Base-by-base conservation (phyloP, 2,329 filamentous ascomycete genomes). In the Colletotrichum endophyticum region DNA sequence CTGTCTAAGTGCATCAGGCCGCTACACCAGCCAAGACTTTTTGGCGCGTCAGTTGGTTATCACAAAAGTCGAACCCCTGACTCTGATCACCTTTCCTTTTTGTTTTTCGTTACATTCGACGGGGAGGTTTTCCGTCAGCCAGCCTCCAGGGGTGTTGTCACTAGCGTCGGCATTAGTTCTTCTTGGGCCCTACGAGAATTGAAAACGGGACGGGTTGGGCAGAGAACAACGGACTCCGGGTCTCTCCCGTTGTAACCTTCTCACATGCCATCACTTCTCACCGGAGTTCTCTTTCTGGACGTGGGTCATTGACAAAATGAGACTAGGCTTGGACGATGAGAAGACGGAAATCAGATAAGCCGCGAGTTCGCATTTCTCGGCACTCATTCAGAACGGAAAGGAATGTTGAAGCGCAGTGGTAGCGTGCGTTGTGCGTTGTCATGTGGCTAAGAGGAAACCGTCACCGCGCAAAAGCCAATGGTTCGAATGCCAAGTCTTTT, bases 401-500 rank as follows among this genome's bases (percentile, higher is more conserved):
- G 27, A 27, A 53, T 53, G 44, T 53, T 53, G 44, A 22, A 25
- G 34, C n/a, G n/a, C 34, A 32, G 27, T 66, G n/a, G 62, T 56
- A 34, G 19, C 44, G 22, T 53, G 39, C 11, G 11, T 53, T 53
- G 44, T 53, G 44, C 44, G 44, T 53, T 53, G 44, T 53, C 44
- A 53, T 53, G 44, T 53, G 44, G 44, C 44, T 53, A 53, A 22
- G n/a, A 22, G 22, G 27, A 62, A 30, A 16, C 39, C 61, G 13
- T 34, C n/a, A 32, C 39, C 15, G 71, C 70, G 73, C 62, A 67
- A 63, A 67, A 28, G 70, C 70, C 73, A 63, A 67, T 66, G 69
- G 69, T 73, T 73, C 56, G 63, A 57, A 32, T 68, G 70, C 70
- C 70, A 73, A 68, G 73, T 25, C 15, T 32, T 39, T 25, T 66